Evolutionary conservation across 257 asterid species (phyloP).

Genomic region (Nemophila menziesii): DNA sequence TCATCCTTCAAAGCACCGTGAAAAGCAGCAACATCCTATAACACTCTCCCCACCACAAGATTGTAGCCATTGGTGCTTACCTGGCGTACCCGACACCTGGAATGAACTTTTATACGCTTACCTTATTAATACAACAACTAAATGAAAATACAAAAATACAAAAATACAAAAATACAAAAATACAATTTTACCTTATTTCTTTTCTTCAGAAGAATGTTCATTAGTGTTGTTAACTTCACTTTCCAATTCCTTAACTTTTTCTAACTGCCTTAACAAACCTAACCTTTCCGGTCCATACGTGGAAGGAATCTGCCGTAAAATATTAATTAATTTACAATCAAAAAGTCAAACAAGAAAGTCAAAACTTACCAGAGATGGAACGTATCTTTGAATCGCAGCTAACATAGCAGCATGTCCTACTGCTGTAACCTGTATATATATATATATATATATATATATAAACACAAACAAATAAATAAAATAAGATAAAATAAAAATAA

Average conservation of each 20-base stretch:
- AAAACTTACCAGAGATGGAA: constrained; percentile 66
- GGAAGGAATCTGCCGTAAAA: constrained; percentile 72
- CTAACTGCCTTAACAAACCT: constrained; percentile 84
- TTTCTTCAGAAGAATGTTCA: constrained; percentile 41
- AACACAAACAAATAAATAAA: too few relatives aligned
- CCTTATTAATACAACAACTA: constrained; percentile 27
- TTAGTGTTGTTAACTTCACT: constrained; percentile 31
- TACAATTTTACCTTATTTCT: constrained; percentile 4
- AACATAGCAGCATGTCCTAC: constrained; percentile 97
- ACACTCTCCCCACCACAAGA: constrained; percentile 53
- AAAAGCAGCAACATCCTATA: constrained; percentile 55
- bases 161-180: too few relatives aligned
- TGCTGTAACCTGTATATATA: constrained; percentile 70
- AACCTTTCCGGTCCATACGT: constrained; percentile 89
- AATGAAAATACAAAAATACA: constrained; percentile 5
- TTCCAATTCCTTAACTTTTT: constrained; percentile 89
- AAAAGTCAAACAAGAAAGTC: constrained; percentile 6
- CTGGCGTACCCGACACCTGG: constrained; percentile 86
- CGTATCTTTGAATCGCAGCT: constrained; percentile 91
- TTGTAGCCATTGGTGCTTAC: constrained; percentile 93
- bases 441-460: too few relatives aligned
- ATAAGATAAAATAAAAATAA: background rate
- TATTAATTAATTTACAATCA: constrained; percentile 5
- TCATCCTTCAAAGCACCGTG: constrained; percentile 66
- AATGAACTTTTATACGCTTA: constrained; percentile 52